Base-by-base conservation (phyloP, 169 alveolate genomes). In the Plasmodium billcollinsi region DNA sequence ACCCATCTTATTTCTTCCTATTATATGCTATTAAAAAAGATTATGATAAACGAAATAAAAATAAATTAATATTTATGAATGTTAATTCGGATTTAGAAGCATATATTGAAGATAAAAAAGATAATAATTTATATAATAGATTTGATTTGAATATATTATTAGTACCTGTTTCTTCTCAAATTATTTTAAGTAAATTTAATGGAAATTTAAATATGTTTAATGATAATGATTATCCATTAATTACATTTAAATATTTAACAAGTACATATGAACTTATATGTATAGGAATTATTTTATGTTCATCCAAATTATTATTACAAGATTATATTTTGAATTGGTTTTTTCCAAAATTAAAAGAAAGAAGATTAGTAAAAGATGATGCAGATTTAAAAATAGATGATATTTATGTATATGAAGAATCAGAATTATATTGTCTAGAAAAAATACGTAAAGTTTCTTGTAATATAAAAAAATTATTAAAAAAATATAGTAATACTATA, bases 271-370 rank as follows among this genome's bases (percentile, higher is more conserved):
- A 80, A 18, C 45, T 80, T 8, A 73, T 80, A 12, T 80, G 90
- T 62, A 80, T 80, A 80, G 95, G 97, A 73, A 94, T 94, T 20
- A 86, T 92, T 1, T 74, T 94, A 26, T 94, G 97, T 73, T 91
- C 88, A 26, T 93, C 97, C 14, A 91, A 93, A 66, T 88, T 92
- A 73, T 88, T 91, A 45, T 92, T 94, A 18, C 94, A 94, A 47
- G 94, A 92, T 49, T 94, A 94, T 74, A 93, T 94, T 54, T 88
- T 92, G 29, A 75, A 86, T 66, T 94, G 97, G 97, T 94, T 93
- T 15, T 63, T 94, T 54, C 96, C 97, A 5, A 88, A 88, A 63
- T 92, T 93, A n/a, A 78, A 92, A 71, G 93, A 74, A 26, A 56
- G 92, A 26, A 92, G 85, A 29, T 14, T 80, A 58, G 7, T 80